Evolutionary conservation across 495 filamentous ascomycete species (phyloP).

Genomic region (Annulohypoxylon bovei): DNA sequence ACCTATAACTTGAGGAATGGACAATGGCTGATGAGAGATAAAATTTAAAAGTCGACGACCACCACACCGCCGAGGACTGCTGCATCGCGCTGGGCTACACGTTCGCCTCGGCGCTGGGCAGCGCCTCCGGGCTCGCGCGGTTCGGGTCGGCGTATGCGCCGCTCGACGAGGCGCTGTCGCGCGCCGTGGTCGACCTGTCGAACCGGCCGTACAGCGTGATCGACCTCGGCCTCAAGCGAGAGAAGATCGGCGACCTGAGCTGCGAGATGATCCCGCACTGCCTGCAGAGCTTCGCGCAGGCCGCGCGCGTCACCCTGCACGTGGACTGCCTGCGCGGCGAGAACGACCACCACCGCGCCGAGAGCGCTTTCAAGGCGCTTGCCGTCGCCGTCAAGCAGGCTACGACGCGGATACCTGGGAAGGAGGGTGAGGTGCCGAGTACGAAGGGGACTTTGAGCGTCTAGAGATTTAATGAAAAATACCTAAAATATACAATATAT

Average conservation of each 20-base stretch:
- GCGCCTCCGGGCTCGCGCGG: constrained; percentile 80
- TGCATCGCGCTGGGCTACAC: constrained; percentile 89
- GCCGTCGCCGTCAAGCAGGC: constrained; percentile 84
- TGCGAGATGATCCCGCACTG: constrained; percentile 98
- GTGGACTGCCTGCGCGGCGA: constrained; percentile 87
- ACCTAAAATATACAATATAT: background rate
- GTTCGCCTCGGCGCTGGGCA: constrained; percentile 79
- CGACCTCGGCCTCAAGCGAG: constrained; percentile 80
- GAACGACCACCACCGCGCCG: constrained; percentile 96
- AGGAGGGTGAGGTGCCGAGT: constrained; percentile 90
- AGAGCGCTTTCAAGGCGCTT: constrained; percentile 97
- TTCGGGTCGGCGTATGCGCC: constrained; percentile 93
- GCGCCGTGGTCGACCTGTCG: constrained; percentile 93
- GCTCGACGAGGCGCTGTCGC: constrained; percentile 92
- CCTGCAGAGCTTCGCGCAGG: constrained; percentile 90
- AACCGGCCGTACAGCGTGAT: constrained; percentile 87
- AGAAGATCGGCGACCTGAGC: constrained; percentile 93
- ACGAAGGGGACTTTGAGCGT: constrained; percentile 85
- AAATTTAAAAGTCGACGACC: constrained; percentile 82
- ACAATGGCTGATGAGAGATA: constrained; percentile 17
- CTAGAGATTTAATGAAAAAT: constrained; percentile 27
- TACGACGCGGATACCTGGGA: constrained; percentile 74
- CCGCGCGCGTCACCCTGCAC: constrained; percentile 89
- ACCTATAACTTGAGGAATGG: background rate
- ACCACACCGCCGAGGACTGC: constrained; percentile 96